These are phyloP conservation scores for Hypocreales sp. DNA, from an alignment of 2,329 filamentous ascomycete genomes.

Conservation along the genomic window DNA sequence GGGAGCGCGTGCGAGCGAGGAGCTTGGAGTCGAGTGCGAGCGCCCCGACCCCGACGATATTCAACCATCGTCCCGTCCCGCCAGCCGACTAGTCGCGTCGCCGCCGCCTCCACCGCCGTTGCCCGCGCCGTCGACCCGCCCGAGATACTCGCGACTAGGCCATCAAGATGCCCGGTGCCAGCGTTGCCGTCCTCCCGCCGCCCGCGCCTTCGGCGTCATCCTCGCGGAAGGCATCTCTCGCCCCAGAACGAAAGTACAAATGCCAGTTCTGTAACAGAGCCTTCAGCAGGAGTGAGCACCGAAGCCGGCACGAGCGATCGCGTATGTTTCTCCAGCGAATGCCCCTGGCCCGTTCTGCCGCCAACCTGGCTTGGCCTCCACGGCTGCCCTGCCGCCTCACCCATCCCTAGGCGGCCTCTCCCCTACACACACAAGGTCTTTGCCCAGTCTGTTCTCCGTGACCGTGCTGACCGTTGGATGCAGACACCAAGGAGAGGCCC, in stretches of 20 bases:
- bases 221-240: slow-evolving; percentile 59
- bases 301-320: slow-evolving; percentile 91
- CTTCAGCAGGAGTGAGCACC: slow-evolving; percentile 93
- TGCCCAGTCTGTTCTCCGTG: neutral
- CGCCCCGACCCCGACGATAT: slow-evolving; percentile 33
- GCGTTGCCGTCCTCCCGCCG: slow-evolving; percentile 48
- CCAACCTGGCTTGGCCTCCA: no score
- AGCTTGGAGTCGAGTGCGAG: slow-evolving; percentile 21
- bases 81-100: slow-evolving; percentile 7
- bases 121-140: slow-evolving; percentile 5
- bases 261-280: slow-evolving; percentile 97
- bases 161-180: slow-evolving; percentile 54
- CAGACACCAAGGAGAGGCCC: slow-evolving; percentile 95
- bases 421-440: no score
- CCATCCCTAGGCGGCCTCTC: no score
- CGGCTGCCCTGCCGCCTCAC: no score
- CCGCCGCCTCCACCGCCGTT: slow-evolving; percentile 10
- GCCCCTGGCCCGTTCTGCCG: no score
- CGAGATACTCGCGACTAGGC: slow-evolving; percentile 16
- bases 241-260: slow-evolving; percentile 97
- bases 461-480: slow-evolving; percentile 2
- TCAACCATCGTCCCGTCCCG: slow-evolving; percentile 39
- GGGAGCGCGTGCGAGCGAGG: slow-evolving; percentile 49
- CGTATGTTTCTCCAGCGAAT: slow-evolving; percentile 50
- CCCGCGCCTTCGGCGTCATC: slow-evolving; percentile 52